Evolutionary conservation across 139 green algal species (phyloP).

Genomic region (Chlamydomonas schloesseri): DNA sequence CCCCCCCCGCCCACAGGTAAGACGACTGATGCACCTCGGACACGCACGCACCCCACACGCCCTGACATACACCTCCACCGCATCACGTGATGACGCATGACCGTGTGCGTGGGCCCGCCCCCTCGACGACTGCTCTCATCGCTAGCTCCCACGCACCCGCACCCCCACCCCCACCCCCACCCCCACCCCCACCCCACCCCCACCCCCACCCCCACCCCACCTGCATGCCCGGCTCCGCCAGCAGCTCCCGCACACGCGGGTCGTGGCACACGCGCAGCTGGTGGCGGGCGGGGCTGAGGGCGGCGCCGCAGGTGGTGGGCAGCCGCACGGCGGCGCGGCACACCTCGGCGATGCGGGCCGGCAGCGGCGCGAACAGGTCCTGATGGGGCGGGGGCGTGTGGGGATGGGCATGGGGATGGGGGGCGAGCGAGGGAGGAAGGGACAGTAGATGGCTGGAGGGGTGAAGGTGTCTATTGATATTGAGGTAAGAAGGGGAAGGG

Average conservation of each 20-base stretch:
- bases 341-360: not conserved
- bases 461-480: too few relatives aligned
- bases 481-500: too few relatives aligned
- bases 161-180: not conserved
- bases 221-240: conserved; percentile 26
- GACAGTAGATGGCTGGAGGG: too few relatives aligned
- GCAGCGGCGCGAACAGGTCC: conserved; percentile 14
- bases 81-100: too few relatives aligned
- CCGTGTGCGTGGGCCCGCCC: too few relatives aligned
- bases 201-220: not conserved
- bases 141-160: too few relatives aligned
- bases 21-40: too few relatives aligned
- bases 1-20: too few relatives aligned
- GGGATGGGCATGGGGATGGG: not conserved
- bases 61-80: too few relatives aligned
- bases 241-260: conserved; percentile 34
- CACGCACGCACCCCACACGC: too few relatives aligned
- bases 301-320: conserved; percentile 12
- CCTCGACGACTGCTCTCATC: too few relatives aligned
- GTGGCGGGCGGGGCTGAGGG: not conserved
- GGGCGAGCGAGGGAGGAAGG: too few relatives aligned
- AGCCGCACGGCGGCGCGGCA: not conserved
- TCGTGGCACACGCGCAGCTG: conserved; percentile 32
- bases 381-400: not conserved
- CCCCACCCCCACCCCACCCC: not conserved